A percentile compares a stretch with the other conserved stretches of the same genome.
phyloP scores from a whole-genome alignment of 176 grass and related monocot genomes.

The Zea mays region Zm-B73-REFERENCE-NAM-5.0 NC_050100.1:222894501-222895000 shows the following conservation, averaged over 20 bases:
- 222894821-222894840: neutral
- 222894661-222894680: conserved; percentile 24
- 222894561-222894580: neutral
- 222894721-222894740: conserved; percentile 2
- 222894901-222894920: neutral
- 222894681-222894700: neutral
- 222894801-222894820: neutral
- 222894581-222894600: neutral
- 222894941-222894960: neutral
- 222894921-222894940: neutral
- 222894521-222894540: conserved; percentile 16
- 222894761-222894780: neutral
- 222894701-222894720: neutral
- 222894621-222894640: neutral
- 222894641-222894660: neutral
- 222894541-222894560: neutral
- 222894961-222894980: neutral
- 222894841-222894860: neutral
- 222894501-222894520: neutral
- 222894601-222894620: neutral
- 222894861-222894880: neutral
- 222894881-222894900: neutral
- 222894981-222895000: neutral
- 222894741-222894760: neutral
- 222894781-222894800: conserved; percentile 3